Base-by-base conservation (phyloP, 148 eudicot species). In the Arbutus unedo region DNA sequence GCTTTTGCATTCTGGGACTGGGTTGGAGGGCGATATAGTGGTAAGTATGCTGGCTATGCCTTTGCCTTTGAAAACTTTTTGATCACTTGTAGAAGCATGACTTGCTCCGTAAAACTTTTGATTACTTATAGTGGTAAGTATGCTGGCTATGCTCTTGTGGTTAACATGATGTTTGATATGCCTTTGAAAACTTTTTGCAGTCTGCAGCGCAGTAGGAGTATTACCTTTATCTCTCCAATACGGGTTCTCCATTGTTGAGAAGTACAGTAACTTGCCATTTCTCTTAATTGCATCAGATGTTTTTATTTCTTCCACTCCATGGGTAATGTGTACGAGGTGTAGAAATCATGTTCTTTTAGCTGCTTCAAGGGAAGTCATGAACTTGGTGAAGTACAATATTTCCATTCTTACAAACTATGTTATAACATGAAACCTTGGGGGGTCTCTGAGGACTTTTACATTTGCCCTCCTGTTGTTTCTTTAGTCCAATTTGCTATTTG, bases 1-100 rank as follows among this genome's bases (percentile, higher is more conserved):
- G 98, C 99, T 82, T 96, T 96, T 89, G 97, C 98, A 82, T 96
- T 96, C 85, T 96, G 99, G 99, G 99, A 96, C 81, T 96, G 99
- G 99, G 99, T 96, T 67, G 99, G 99, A 79, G 99, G 98, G 81
- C 92, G 99, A 90, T 96, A 96, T 84, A 96, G 99, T 89, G 99
- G 99, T 94, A 83, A 74, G 90, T 85, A 49, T 75, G 9, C 48
- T 72, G 55, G 10, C 43, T 86, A 57, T 8, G 38, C 38, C 25
- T 79, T 53, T 16, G 38, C 38, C 25, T 79, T 53, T 16, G 13
- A 57, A n/a, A 74, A 14, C 38, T 31, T 31, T 31, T 31, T 31
- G 38, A 31, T 31, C 1, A 31, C 38, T 31, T 31, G 38, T 31
- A 31, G 38, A 31, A 31, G 38, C 38, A 31, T 31, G n/a, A n/a